Percentiles rank a stretch among this genome's conserved stretches.
phyloP scores from a whole-genome alignment of 1,284 basidiomycete species.

The Moesziomyces sp. region DNA sequence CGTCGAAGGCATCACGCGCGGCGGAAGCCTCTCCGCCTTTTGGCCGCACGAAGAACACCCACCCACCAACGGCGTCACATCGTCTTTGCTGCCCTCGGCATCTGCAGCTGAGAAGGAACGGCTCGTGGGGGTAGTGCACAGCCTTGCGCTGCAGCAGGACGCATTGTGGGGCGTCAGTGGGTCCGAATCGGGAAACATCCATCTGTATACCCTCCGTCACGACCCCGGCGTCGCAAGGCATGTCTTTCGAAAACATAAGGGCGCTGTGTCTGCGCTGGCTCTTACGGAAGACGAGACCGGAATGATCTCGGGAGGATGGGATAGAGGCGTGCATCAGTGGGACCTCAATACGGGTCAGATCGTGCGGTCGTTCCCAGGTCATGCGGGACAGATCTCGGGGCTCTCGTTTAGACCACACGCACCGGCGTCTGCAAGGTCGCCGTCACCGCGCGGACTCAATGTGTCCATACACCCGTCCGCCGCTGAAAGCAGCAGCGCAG shows the following conservation, averaged over 20 bases:
- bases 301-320: constrained; percentile 93
- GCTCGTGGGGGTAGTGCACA: constrained; percentile 59
- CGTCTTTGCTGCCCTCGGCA: constrained; percentile 7
- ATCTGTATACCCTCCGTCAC: constrained; percentile 91
- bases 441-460: constrained; percentile 64
- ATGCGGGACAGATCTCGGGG: constrained; percentile 86
- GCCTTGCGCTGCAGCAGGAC: constrained; percentile 62
- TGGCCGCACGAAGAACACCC: constrained; percentile 74
- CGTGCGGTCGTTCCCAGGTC: constrained; percentile 81
- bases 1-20: constrained; percentile 90
- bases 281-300: constrained; percentile 83
- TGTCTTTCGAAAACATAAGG: constrained; percentile 76
- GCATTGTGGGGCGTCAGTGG: constrained; percentile 63
- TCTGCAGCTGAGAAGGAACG: constrained; percentile 36
- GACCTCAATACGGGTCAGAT: constrained; percentile 90
- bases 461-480: constrained; percentile 35
- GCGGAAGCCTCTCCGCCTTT: constrained; percentile 86
- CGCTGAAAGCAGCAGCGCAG: neutral
- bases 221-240: constrained; percentile 84
- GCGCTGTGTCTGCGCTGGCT: constrained; percentile 85
- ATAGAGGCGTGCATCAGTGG: constrained; percentile 95
- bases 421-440: constrained; percentile 57
- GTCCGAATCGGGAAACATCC: constrained; percentile 69
- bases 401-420: constrained; percentile 78
- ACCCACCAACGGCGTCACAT: constrained; percentile 3